These are phyloP conservation scores for Plenodomus tracheiphilus DNA, from an alignment of 2,329 filamentous ascomycete genomes.

Conservation along the genomic window DNA sequence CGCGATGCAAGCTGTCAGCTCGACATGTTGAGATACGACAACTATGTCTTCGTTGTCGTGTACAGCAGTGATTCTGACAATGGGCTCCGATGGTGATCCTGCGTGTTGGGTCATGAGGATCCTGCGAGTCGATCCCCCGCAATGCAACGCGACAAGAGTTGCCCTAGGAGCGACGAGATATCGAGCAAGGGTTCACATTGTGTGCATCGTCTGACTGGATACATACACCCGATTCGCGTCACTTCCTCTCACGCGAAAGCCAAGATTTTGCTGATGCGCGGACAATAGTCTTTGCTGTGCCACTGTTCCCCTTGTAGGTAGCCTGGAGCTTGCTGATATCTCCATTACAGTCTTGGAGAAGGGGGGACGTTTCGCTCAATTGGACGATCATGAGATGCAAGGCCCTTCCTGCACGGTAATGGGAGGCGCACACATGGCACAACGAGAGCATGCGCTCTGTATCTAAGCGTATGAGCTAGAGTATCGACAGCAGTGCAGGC, in stretches of 20 bases:
- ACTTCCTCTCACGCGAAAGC: conserved; percentile 4
- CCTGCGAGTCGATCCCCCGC: conserved; percentile 32
- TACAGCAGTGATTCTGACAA: background rate
- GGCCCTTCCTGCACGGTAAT: background rate
- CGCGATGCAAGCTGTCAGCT: background rate
- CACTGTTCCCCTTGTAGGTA: conserved; percentile 1
- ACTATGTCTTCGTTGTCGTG: background rate
- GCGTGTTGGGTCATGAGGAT: background rate
- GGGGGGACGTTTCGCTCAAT: background rate
- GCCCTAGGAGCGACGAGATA: background rate
- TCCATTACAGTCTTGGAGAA: background rate
- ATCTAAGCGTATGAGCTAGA: background rate
- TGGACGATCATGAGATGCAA: conserved; percentile 2
- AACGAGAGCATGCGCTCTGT: background rate
- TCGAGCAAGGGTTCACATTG: conserved; percentile 2
- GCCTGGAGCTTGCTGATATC: background rate
- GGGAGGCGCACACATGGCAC: background rate
- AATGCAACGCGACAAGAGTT: conserved; percentile 17
- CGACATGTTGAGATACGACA: background rate
- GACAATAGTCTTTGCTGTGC: conserved; percentile 4
- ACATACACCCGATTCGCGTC: conserved; percentile 2
- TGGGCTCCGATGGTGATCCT: background rate
- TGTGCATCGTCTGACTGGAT: too few species aligned
- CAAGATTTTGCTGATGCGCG: conserved; percentile 8
- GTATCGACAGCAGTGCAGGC: background rate